Percentiles rank a stretch among this genome's conserved stretches.
Evolutionary conservation across 139 green algal species (phyloP).

Genomic region (Volvox africanus): DNA sequence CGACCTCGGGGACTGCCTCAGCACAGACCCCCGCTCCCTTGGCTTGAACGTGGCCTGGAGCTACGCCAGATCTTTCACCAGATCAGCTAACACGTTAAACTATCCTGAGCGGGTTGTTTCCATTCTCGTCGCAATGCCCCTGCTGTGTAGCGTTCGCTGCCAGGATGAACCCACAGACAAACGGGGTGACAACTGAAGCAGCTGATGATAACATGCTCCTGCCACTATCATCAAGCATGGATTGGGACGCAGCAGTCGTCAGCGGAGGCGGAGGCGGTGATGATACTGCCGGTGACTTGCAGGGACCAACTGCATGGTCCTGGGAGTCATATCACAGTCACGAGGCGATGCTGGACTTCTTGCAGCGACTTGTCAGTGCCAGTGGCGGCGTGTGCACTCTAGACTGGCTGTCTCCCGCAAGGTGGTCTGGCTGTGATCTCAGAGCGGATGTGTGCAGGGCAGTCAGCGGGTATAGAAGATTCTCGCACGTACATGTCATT

Average conservation of each 20-base stretch:
- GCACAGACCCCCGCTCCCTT: no score
- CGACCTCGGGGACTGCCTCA: not conserved
- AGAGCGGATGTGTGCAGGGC: no score
- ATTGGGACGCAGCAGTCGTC: not conserved
- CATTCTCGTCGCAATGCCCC: no score
- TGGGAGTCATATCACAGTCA: slow-evolving; percentile 23
- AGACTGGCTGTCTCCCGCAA: not conserved
- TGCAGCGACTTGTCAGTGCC: not conserved
- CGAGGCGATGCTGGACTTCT: slow-evolving; percentile 1
- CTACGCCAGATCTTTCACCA: no score
- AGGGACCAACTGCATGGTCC: not conserved
- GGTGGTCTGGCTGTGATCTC: not conserved
- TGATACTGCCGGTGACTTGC: not conserved
- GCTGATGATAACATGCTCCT: no score
- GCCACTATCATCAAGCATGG: not conserved
- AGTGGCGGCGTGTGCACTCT: slow-evolving; percentile 4
- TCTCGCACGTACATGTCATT: no score
- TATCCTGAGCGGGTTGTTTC: no score
- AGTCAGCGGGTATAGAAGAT: no score
- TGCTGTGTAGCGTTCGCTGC: not conserved
- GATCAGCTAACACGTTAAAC: no score
- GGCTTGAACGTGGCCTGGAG: no score
- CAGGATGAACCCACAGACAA: not conserved
- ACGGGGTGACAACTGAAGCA: no score
- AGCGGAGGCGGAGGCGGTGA: not conserved